Base-by-base conservation (phyloP, 1,284 basidiomycete species). In the Tausonia pullulans region DNA sequence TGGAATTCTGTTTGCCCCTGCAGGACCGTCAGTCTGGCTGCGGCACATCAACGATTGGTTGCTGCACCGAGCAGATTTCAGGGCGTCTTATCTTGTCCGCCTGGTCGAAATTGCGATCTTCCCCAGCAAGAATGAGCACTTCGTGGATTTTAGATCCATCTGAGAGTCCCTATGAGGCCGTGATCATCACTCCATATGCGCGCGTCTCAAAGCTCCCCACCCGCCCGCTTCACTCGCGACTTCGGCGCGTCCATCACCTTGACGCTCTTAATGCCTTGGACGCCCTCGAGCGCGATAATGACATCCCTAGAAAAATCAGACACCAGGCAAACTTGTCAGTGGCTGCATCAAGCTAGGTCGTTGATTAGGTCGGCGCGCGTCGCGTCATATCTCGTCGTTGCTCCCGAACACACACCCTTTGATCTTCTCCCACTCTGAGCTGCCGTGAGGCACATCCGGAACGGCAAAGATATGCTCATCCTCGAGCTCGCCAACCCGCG, bases 391-490 rank as follows among this genome's bases (percentile, higher is more conserved):
- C 27, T 27, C 27, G 27, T 27, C 27, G 27, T 27, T 27, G 27
- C 27, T 27, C 27, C 27, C 27, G 27, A 27, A 27, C 27, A 27
- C 27, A 27, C 27, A 27, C 27, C 27, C 41, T 58, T 64, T 53
- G 57, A 64, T 44, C 27, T 56, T 40, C 7, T 27, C 52, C 63
- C 63, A 64, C 5, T 41, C 44, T 11, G 16, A 4, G 45, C 58
- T 49, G 2, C 44, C 63, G 4, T 39, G 46, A 3, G 44, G n/a
- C 9, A 64, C 43, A 27, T 59, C 53, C 45, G 45, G 6, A 16
- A 64, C 51, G 4, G 43, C 40, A n/a, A 60, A 59, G 43, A 64
- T 43, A 27, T 64, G 58, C 41, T 64, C 63, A 44, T 60, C 63
- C 0, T 50, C 14, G 3, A 64, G 58, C 13, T 58, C 63, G 10